These are phyloP conservation scores for Cyberlindnera suaveolens DNA, from an alignment of 805 yeast genomes.

Conservation along the genomic window DNA sequence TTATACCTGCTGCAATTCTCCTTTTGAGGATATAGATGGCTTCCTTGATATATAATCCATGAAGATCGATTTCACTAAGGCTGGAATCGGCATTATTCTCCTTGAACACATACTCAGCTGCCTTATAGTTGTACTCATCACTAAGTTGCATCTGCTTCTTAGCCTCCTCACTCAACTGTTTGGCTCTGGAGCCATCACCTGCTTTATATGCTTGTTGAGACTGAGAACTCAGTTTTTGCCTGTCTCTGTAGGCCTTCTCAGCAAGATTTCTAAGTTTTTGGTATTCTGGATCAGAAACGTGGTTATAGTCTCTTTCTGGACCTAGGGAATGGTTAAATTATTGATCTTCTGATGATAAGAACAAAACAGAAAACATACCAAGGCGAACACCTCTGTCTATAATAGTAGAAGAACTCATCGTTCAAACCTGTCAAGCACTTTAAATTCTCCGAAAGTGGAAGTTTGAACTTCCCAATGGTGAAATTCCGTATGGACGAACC, in stretches of 20 bases:
- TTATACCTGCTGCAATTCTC: constrained; percentile 60
- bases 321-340: background rate
- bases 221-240: constrained; percentile 48
- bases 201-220: constrained; percentile 72
- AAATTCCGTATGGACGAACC: no score
- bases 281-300: constrained; percentile 63
- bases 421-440: background rate
- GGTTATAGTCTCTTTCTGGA: constrained; percentile 54
- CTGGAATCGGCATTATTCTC: constrained; percentile 87
- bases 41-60: constrained; percentile 86
- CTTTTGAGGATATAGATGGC: constrained; percentile 72
- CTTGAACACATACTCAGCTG: constrained; percentile 84
- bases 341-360: background rate
- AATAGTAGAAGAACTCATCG: constrained; percentile 6
- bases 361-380: constrained; percentile 8
- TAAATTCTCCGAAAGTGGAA: background rate
- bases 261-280: constrained; percentile 61
- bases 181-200: constrained; percentile 73
- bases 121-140: constrained; percentile 65
- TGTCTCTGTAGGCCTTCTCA: constrained; percentile 53
- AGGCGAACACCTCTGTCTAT: constrained; percentile 11
- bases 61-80: constrained; percentile 83
- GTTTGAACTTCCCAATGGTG: no score
- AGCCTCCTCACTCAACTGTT: constrained; percentile 63
- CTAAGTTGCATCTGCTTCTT: constrained; percentile 54